A percentile compares a stretch with the other conserved stretches of the same genome.
Evolutionary conservation across 176 grass and related monocot species (phyloP).

Genomic region (Microstegium vimineum): DNA sequence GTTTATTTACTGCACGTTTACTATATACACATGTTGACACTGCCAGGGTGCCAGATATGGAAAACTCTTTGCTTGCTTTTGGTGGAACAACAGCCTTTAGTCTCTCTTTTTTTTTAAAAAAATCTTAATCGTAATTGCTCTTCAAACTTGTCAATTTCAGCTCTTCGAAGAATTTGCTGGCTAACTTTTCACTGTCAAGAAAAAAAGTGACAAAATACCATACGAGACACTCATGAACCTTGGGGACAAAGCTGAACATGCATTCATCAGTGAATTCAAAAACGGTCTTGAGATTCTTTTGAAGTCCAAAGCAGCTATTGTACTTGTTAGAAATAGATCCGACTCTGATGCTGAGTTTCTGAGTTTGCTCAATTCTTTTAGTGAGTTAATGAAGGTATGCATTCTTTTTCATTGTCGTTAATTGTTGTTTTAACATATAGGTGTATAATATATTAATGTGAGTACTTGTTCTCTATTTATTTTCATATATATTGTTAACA

Average conservation of each 20-base stretch:
- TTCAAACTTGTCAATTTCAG: slow-evolving; percentile 47
- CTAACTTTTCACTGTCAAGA: slow-evolving; percentile 37
- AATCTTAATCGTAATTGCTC: slow-evolving; percentile 17
- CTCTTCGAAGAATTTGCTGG: slow-evolving; percentile 34
- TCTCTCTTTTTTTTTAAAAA: background rate
- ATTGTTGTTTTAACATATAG: background rate
- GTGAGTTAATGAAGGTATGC: slow-evolving; percentile 47
- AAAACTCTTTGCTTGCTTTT: background rate
- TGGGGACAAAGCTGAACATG: slow-evolving; percentile 49
- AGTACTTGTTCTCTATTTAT: background rate
- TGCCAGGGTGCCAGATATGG: background rate
- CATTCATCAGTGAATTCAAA: slow-evolving; percentile 49
- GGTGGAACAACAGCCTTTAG: background rate
- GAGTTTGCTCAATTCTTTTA: slow-evolving; percentile 39
- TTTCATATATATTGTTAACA: background rate
- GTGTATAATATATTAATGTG: background rate
- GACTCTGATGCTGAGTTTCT: slow-evolving; percentile 45
- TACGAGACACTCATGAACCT: slow-evolving; percentile 26
- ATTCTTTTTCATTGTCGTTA: background rate
- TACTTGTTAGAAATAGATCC: slow-evolving; percentile 55
- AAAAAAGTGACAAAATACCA: slow-evolving; percentile 52
- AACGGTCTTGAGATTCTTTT: slow-evolving; percentile 54
- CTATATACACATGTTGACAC: background rate
- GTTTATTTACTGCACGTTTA: background rate
- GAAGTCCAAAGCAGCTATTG: slow-evolving; percentile 70